phyloP scores from a whole-genome alignment of 2,329 filamentous ascomycete species.

The Balansia obtecta region DNA sequence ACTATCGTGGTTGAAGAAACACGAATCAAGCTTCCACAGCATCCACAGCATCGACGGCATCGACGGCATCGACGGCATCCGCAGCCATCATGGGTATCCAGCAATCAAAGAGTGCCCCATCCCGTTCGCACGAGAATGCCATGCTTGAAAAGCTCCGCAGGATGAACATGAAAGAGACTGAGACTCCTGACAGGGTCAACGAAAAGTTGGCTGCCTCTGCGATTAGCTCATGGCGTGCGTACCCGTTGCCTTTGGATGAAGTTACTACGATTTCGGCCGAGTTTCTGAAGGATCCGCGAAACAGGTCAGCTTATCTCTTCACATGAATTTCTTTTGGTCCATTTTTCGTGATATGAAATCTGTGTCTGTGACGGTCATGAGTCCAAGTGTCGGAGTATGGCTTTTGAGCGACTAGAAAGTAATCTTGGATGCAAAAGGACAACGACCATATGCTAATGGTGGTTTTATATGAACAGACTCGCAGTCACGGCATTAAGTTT shows the following conservation, averaged over 20 bases:
- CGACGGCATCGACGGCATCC: background rate
- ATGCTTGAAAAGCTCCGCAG: conserved; percentile 30
- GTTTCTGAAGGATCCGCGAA: conserved; percentile 52
- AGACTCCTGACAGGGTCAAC: conserved; percentile 25
- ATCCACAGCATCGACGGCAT: background rate
- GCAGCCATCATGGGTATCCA: conserved; percentile 28
- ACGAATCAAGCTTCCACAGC: background rate
- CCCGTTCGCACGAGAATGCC: conserved; percentile 28
- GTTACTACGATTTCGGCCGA: conserved; percentile 48
- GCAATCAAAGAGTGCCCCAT: conserved; percentile 25
- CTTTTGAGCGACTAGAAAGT: no score
- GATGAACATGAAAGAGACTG: conserved; percentile 36
- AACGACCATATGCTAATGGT: background rate
- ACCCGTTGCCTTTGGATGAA: conserved; percentile 37
- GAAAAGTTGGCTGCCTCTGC: conserved; percentile 13
- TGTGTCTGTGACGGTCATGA: no score
- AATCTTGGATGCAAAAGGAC: background rate
- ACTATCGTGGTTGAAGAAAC: no score
- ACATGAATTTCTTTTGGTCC: background rate
- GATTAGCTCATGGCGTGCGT: conserved; percentile 17
- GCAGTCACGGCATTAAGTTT: conserved; percentile 61
- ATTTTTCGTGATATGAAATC: background rate
- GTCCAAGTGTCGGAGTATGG: no score
- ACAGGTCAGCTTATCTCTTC: conserved; percentile 32
- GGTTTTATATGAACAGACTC: conserved; percentile 35